Evolutionary conservation across 257 asterid species (phyloP), one percentile per base, ranked within the genome.

Genomic region (Nicotiana noctiflora): DNA sequence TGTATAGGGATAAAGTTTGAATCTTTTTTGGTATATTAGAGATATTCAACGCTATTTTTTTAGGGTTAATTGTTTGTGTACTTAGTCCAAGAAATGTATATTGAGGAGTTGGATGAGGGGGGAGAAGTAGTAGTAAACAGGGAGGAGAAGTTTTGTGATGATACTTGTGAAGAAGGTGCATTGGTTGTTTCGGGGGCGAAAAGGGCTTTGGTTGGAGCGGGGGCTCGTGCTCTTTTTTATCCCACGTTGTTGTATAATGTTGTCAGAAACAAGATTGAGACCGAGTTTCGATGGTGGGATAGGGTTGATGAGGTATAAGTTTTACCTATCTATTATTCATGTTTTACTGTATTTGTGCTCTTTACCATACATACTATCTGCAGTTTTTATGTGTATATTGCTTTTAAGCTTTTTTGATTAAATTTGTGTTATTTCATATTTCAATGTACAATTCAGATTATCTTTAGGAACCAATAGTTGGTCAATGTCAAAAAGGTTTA

Each of bases 251-350:
- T 95, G 81, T 95, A 95, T 81, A 95, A 95, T 83, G 97, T 95
- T 86, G 87, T 95, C 37, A 86, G 98, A 76, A 93, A 95, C 83
- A 93, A 89, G 92, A 84, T 95, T 80, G 93, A 95, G 83, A 13
- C 98, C 4, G 98, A 93, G 89, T 95, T 95, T 84, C 97, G 90
- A 12, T 95, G 98, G 98, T 95, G 98, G 98, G 98, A 95, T 87
- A 87, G 92, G 85, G 95, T 95, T 80, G 95, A 95, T 78, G 93
- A 95, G 98, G 98, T 93, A 90, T 57, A 53, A 21, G 4, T 81
- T 51, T 17, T 72, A 37, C 46, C 51, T 14, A 1, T 15, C 6
- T 57, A 23, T 66, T 49, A 29, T 72, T 52, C 64, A 4, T 75
- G 59, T 44, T 62, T 53, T 76, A 40, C 27, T 49, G 15, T 15